Evolutionary conservation across 2,329 filamentous ascomycete genomes (phyloP), one percentile per base, ranked within the genome.

Genomic region (Botrytis hyacinthi): DNA sequence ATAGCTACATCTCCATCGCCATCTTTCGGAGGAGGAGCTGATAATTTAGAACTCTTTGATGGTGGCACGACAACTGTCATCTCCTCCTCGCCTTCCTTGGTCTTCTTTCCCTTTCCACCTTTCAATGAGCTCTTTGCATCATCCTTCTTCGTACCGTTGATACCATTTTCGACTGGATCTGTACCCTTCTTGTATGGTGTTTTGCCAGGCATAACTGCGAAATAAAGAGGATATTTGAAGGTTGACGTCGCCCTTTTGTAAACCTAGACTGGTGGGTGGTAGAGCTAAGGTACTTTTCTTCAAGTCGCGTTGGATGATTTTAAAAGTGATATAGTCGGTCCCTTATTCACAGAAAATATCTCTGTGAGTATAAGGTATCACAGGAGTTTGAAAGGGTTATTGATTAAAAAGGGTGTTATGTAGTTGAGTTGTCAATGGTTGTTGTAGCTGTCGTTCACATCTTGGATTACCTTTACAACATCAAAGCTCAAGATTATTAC

Each of bases 41-140:
- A 87, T 73, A 87, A 83, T 83, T 89, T 86, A 76, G 86, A 84
- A 79, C 85, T 84, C 85, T 93, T 93, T 77, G 90, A 88, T 73
- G 91, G 91, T 72, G 92, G 91, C 62, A 94, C 91, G 79, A 94
- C 92, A 77, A 94, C 91, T 69, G 92, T 94, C 91, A 94, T 94
- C 85, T 93, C 91, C 74, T 91, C 90, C 29, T 72, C 71, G 80
- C 87, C 90, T 80, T 94, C 90, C 83, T 90, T 91, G 32, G 81
- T 80, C 84, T 90, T 90, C 85, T 91, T 91, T 79, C 87, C 87
- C 84, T 90, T 91, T 80, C 85, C 83, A 78, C 82, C 84, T 85
- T 92, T 92, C 79, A 87, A 84, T 80, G 84, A 84, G 81, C 87
- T 86, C 79, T 84, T 82, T 80, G 83, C 84, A 83, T 88, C 87